Conservation (phyloP, 371 early-diverging fungal species). For the Smittium mucronatum region DNA sequence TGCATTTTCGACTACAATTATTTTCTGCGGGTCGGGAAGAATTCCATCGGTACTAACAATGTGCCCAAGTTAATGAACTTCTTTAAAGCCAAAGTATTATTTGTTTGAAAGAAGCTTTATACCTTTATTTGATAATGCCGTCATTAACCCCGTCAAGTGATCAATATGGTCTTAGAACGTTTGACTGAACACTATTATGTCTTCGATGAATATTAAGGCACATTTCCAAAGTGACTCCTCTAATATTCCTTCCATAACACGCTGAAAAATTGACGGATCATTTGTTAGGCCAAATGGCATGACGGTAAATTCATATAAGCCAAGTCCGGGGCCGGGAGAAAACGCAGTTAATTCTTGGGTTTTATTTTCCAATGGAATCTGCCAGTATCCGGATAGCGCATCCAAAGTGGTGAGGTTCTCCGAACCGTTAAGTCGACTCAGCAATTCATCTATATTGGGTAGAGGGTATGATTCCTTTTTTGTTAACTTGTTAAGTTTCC, state of each 20-base stretch:
- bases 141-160: background rate
- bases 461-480: slow-evolving; percentile 29
- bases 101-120: background rate
- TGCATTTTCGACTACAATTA: slow-evolving; percentile 13
- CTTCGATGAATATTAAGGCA: slow-evolving; percentile 12
- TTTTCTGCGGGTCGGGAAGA: slow-evolving; percentile 11
- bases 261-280: slow-evolving; percentile 9
- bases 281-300: slow-evolving; percentile 30
- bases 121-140: background rate
- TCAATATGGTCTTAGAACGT: slow-evolving; percentile 5
- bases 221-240: background rate
- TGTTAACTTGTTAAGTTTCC: slow-evolving; percentile 34
- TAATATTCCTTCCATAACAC: slow-evolving; percentile 3
- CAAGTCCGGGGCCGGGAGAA: slow-evolving; percentile 12
- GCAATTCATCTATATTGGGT: slow-evolving; percentile 33
- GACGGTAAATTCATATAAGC: slow-evolving; percentile 27
- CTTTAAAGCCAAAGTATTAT: background rate
- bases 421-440: slow-evolving; percentile 16
- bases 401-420: slow-evolving; percentile 35
- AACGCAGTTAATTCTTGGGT: slow-evolving; percentile 33
- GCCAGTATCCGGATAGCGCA: slow-evolving; percentile 21
- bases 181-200: slow-evolving; percentile 11
- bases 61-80: slow-evolving; percentile 6
- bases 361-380: slow-evolving; percentile 11
- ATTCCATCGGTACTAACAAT: slow-evolving; percentile 4